A percentile compares a stretch with the other conserved stretches of the same genome.
Evolutionary conservation across 2,329 filamentous ascomycete genomes (phyloP).

Genomic region (Drechmeria coniospora): DNA sequence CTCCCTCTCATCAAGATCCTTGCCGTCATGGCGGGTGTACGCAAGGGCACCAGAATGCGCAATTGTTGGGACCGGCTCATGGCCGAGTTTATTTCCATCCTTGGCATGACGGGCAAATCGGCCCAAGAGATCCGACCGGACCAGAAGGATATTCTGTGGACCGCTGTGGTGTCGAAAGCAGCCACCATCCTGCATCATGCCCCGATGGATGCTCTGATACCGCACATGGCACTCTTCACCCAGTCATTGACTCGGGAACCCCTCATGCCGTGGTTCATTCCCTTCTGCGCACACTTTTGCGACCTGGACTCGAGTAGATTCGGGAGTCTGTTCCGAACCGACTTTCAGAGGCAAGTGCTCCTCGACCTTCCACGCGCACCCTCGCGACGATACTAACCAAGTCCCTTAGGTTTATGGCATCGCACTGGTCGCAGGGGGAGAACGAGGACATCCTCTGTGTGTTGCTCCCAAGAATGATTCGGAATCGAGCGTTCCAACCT

Average conservation of each 20-base stretch:
- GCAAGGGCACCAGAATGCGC: slow-evolving; percentile 59
- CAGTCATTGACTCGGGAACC: slow-evolving; percentile 48
- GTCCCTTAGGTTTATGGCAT: slow-evolving; percentile 51
- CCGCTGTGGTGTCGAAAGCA: slow-evolving; percentile 37
- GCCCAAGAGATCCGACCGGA: slow-evolving; percentile 18
- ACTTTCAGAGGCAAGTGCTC: slow-evolving; percentile 65
- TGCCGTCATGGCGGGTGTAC: slow-evolving; percentile 58
- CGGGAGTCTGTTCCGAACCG: slow-evolving; percentile 58
- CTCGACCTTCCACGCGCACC: too few species aligned
- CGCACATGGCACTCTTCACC: slow-evolving; percentile 50
- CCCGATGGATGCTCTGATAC: slow-evolving; percentile 64
- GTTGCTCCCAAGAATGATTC: slow-evolving; percentile 49
- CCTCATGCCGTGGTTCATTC: slow-evolving; percentile 59
- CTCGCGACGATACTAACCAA: slow-evolving; percentile 6
- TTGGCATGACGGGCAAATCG: slow-evolving; percentile 30
- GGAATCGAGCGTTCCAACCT: slow-evolving; percentile 37
- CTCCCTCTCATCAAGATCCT: slow-evolving; percentile 43
- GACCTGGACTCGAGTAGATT: slow-evolving; percentile 62
- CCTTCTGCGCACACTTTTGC: slow-evolving; percentile 71
- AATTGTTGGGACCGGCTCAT: slow-evolving; percentile 53
- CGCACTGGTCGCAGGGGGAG: slow-evolving; percentile 51
- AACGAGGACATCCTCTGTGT: slow-evolving; percentile 57
- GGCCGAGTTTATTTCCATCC: slow-evolving; percentile 34
- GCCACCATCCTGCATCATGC: slow-evolving; percentile 60
- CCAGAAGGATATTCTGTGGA: slow-evolving; percentile 35